A percentile compares a stretch with the other conserved stretches of the same genome.
phyloP scores from a whole-genome alignment of 2,329 filamentous ascomycete genomes.

The Diaporthe amygdali region DNA sequence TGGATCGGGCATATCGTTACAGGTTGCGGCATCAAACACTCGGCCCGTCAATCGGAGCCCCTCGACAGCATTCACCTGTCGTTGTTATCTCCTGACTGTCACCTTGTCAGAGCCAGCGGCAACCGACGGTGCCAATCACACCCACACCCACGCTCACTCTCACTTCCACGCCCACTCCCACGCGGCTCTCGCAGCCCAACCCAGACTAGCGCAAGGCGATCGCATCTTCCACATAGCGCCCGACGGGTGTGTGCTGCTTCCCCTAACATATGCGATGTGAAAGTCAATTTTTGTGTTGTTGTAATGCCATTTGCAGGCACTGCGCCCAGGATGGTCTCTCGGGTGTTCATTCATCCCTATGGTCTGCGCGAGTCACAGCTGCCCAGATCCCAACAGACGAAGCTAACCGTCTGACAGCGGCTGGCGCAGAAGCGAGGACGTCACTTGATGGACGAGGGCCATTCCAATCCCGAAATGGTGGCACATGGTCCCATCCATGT shows the following conservation, averaged over 20 bases:
- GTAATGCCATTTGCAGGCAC: neutral
- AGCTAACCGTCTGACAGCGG: neutral
- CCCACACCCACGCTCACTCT: neutral
- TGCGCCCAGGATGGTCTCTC: neutral
- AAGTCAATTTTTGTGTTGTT: no score
- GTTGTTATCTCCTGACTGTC: neutral
- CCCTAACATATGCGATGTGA: neutral
- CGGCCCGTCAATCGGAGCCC: conserved; percentile 4
- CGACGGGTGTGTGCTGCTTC: neutral
- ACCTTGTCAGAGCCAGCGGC: neutral
- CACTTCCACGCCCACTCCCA: neutral
- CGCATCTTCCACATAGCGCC: neutral
- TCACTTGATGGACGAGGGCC: neutral
- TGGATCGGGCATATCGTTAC: neutral
- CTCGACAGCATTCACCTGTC: neutral
- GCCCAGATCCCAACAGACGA: neutral
- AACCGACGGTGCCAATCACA: neutral
- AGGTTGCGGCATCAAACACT: neutral
- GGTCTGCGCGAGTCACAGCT: neutral
- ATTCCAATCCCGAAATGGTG: neutral
- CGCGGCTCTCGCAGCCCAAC: neutral
- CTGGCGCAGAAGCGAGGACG: neutral
- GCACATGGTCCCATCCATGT: neutral
- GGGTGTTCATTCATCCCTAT: neutral
- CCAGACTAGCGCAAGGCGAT: neutral